Evolutionary conservation across 2,329 filamentous ascomycete species (phyloP).

Genomic region (Camillea tinctor): DNA sequence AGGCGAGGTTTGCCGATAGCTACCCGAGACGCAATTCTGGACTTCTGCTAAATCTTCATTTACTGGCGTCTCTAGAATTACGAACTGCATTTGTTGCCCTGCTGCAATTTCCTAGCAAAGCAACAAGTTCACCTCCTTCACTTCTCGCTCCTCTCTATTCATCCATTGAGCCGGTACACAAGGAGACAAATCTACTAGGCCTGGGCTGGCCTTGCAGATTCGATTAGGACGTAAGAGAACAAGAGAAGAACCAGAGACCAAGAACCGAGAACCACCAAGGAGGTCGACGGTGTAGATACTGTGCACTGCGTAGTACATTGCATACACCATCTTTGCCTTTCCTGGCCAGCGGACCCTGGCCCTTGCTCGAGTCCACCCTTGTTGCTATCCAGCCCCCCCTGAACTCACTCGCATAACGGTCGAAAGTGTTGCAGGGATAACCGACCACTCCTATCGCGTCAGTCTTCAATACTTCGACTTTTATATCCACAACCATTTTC

Average conservation of each 20-base stretch:
- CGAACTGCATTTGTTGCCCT: constrained; percentile 6
- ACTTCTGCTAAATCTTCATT: neutral
- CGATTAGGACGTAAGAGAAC: constrained; percentile 7
- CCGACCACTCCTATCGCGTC: constrained; percentile 30
- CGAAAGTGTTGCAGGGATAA: constrained; percentile 28
- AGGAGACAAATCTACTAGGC: constrained; percentile 8
- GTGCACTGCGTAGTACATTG: constrained; percentile 5
- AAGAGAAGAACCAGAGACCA: neutral
- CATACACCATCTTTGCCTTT: constrained; percentile 9
- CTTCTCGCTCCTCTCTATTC: constrained; percentile 15
- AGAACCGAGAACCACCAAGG: no score
- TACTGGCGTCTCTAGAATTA: neutral
- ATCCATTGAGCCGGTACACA: constrained; percentile 23
- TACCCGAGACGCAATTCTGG: neutral
- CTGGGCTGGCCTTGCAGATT: constrained; percentile 15
- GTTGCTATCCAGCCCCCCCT: constrained; percentile 24
- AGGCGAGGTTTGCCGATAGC: neutral
- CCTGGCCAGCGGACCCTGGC: constrained; percentile 15
- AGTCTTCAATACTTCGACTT: constrained; percentile 25
- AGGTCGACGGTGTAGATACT: neutral
- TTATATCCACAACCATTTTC: constrained; percentile 30
- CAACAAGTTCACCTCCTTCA: constrained; percentile 7
- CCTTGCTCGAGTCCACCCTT: constrained; percentile 23
- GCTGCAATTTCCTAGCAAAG: constrained; percentile 5
- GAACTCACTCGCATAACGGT: constrained; percentile 32